These are phyloP conservation scores for Globisporangium abappressorium DNA, from an alignment of 352 stramenopile genomes.

Conservation along the genomic window DNA sequence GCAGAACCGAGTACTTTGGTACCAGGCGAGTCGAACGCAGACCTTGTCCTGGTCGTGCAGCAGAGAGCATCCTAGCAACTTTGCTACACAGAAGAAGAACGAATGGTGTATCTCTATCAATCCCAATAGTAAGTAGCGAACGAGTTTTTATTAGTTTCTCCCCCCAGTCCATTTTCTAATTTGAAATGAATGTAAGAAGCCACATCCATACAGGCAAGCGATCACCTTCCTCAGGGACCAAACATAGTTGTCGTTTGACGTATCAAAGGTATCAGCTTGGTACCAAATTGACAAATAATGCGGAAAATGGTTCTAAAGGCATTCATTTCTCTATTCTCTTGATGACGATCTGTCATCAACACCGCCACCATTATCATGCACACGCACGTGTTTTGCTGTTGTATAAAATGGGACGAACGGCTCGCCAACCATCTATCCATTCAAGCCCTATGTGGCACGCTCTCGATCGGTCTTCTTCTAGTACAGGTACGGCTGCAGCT, in stretches of 20 bases:
- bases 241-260: not conserved
- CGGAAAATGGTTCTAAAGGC: not conserved
- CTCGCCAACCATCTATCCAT: too few relatives aligned
- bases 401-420: not conserved
- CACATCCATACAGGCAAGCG: too few relatives aligned
- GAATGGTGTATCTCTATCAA: not conserved
- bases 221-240: not conserved
- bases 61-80: not conserved
- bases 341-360: not conserved
- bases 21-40: not conserved
- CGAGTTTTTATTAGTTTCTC: not conserved
- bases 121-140: not conserved
- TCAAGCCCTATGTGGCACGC: too few relatives aligned
- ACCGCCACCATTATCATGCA: not conserved
- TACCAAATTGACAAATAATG: not conserved
- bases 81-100: not conserved
- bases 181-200: slow-evolving; percentile 1
- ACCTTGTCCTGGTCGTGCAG: not conserved
- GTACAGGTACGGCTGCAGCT: slow-evolving; percentile 75
- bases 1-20: not conserved
- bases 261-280: not conserved
- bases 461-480: slow-evolving; percentile 21
- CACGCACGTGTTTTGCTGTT: not conserved
- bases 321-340: not conserved
- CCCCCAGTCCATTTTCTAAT: not conserved